Base-by-base conservation (phyloP, 163 green algal species). In the Coccomyxa subellipsoidea region DNA sequence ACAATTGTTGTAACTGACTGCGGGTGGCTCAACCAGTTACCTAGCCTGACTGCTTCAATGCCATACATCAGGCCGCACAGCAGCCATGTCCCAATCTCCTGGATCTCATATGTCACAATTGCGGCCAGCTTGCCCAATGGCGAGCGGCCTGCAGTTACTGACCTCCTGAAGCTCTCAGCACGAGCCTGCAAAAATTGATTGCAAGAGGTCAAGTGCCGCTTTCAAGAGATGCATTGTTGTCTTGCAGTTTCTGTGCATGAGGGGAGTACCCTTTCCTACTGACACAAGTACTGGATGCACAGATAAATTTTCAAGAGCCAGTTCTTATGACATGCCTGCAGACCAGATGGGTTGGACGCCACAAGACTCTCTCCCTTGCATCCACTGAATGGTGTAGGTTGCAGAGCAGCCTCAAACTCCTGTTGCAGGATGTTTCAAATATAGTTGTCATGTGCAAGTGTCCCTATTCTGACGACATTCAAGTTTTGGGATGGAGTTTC, bases 281-380 rank as follows among this genome's bases (percentile, higher is more conserved):
- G n/a, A n/a, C n/a, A n/a, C n/a, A n/a, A n/a, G n/a, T n/a, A n/a
- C 1, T 40, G 72, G 72, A 7, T 53, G 72, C 27, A 47, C n/a
- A 53, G 31, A 47, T 53, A 8, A 53, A n/a, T 54, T 53, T 78
- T 7, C 3, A 59, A 59, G 21, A 59, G 47, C 21, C 21, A 2
- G 21, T 7, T 8, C 47, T 27, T 35, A 7, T 73, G n/a, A 36
- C 1, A 34, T 23, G 32, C 66, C 66, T 73, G 66, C 27, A 73
- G 4, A 7, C 66, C 66, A 34, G 77, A 81, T 18, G 39, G 77
- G 3, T 72, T 38, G 2, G 47, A 34, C 10, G 32, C 40, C 39
- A 54, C 47, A 34, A 81, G 40, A 40, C 40, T 81, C 40, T 81
- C 77, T 34, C 77, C 77, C 6, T 72, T 81, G 77, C 77, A 81